Evolutionary conservation across 306 rosid genomes (phyloP), one percentile per base, ranked within the genome.

Genomic region (Rosa multiflora): DNA sequence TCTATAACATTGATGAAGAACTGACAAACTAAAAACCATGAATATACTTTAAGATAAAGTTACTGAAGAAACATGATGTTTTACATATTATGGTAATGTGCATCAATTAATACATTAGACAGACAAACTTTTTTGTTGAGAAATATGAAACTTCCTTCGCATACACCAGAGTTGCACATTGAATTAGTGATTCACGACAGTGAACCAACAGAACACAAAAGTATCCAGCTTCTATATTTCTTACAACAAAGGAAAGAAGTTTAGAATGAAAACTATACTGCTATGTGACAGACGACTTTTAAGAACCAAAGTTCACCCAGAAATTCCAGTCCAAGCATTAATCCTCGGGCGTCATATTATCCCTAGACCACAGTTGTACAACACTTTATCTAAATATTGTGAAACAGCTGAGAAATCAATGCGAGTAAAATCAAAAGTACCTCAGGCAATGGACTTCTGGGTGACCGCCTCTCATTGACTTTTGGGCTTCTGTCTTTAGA

Each of bases 401-500:
- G 32, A 13, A 76, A 63, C 37, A 23, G 26, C 29, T 39, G 26
- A 68, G 20, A 70, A 56, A 37, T 66, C 35, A 61, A 29, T 32
- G 81, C 4, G 5, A 71, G 40, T 26, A 64, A 43, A 51, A 62
- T 70, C 13, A 43, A 52, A 69, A 71, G 56, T 89, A 93, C 99
- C 99, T 96, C 98, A 8, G 89, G 82, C 74, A 86, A 82, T 0
- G 97, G 93, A 84, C 97, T 93, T 83, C 94, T 83, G 4, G 99
- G 97, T 23, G 99, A 96, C 83, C 74, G 86, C 21, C 97, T 93
- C 73, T 93, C 94, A 11, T 32, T 59, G 70, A 91, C 84, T 87
- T 93, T 93, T 62, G 98, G 96, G 83, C 99, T 96, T 89, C 87
- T 87, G 39, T 91, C 98, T 80, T 95, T 91, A 10, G 97, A 76